A percentile compares a stretch with the other conserved stretches of the same genome.
Conservation (phyloP, 2,329 filamentous ascomycete species). For the Niveomyces coronatus region DNA sequence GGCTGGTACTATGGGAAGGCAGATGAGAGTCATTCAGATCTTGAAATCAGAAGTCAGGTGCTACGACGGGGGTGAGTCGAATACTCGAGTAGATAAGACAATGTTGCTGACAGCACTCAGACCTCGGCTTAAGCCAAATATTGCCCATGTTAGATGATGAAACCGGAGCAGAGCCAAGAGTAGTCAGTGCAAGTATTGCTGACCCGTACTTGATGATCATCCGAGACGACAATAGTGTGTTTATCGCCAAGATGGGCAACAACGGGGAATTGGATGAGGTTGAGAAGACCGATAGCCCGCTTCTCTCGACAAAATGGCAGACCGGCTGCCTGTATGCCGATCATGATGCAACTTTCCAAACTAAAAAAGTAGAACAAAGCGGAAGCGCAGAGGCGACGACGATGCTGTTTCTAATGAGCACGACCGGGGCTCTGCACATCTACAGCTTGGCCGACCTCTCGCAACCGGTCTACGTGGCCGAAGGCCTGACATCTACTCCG, state of each 20-base stretch:
- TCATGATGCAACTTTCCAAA: constrained; percentile 42
- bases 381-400: constrained; percentile 37
- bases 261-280: constrained; percentile 81
- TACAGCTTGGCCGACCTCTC: constrained; percentile 67
- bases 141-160: constrained; percentile 89
- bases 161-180: constrained; percentile 67
- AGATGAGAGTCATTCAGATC: constrained; percentile 77
- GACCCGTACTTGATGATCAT: constrained; percentile 80
- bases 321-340: constrained; percentile 80
- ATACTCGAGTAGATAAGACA: background rate
- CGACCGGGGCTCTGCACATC: constrained; percentile 64
- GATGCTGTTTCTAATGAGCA: constrained; percentile 67
- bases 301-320: constrained; percentile 60
- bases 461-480: constrained; percentile 61
- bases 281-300: constrained; percentile 47
- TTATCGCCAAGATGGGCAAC: constrained; percentile 65
- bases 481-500: constrained; percentile 69
- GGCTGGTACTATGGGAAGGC: constrained; percentile 70
- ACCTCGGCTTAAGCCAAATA: constrained; percentile 82
- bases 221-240: constrained; percentile 71
- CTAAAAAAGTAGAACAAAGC: constrained; percentile 27
- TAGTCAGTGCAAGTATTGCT: constrained; percentile 70
- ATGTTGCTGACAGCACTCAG: constrained; percentile 34
- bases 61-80: constrained; percentile 71
- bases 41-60: constrained; percentile 78